Evolutionary conservation across 768 basidiomycete species (phyloP).

Genomic region (Tylopilus balloui): DNA sequence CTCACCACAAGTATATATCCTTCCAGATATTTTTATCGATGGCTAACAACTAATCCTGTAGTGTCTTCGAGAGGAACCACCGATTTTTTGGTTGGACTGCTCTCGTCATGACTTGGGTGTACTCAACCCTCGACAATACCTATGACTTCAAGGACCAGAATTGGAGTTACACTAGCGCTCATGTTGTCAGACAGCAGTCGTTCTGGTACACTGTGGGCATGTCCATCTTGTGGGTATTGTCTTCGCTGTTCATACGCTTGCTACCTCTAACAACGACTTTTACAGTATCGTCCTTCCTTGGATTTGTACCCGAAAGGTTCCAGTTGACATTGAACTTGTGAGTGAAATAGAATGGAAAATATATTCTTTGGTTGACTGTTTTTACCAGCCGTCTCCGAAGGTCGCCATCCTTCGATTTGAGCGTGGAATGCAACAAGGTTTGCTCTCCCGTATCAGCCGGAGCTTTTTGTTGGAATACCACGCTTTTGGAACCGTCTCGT

Average conservation of each 20-base stretch:
- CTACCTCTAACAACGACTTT: neutral
- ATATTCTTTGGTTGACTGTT: slow-evolving; percentile 1
- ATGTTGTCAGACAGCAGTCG: slow-evolving; percentile 63
- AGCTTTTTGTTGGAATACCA: slow-evolving; percentile 77
- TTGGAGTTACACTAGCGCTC: slow-evolving; percentile 54
- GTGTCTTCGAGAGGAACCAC: slow-evolving; percentile 77
- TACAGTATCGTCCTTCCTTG: slow-evolving; percentile 66
- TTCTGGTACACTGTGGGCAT: slow-evolving; percentile 75
- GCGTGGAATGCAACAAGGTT: slow-evolving; percentile 81
- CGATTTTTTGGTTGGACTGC: slow-evolving; percentile 74
- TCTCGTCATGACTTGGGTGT: slow-evolving; percentile 56
- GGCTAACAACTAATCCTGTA: slow-evolving; percentile 22
- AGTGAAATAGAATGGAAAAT: slow-evolving; percentile 22
- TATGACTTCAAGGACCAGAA: slow-evolving; percentile 51
- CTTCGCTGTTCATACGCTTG: neutral
- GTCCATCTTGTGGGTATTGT: slow-evolving; percentile 59
- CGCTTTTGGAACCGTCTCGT: slow-evolving; percentile 78
- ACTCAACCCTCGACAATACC: slow-evolving; percentile 62
- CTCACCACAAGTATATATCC: slow-evolving; percentile 66
- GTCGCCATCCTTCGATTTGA: slow-evolving; percentile 75
- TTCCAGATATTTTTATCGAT: neutral
- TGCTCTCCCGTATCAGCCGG: slow-evolving; percentile 70
- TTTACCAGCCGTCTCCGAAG: slow-evolving; percentile 64
- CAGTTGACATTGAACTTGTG: slow-evolving; percentile 72
- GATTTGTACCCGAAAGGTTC: slow-evolving; percentile 69